A percentile compares a stretch with the other conserved stretches of the same genome.
phyloP scores from a whole-genome alignment of 805 yeast species.

The Alloascoidea hylecoeti region DNA sequence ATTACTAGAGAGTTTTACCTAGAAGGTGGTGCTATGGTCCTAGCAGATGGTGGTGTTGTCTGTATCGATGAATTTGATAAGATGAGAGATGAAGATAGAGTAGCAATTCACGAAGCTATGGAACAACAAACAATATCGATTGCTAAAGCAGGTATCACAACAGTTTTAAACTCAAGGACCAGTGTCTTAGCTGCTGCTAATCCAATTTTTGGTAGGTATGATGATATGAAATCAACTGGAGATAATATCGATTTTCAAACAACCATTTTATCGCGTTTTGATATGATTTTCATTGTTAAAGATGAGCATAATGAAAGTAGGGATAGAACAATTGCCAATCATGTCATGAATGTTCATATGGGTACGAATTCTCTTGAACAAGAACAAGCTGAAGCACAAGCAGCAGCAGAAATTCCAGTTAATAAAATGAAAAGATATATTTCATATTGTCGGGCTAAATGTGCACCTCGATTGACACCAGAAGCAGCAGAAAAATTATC shows the following conservation, averaged over 20 bases:
- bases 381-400: slow-evolving; percentile 35
- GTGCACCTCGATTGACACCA: slow-evolving; percentile 85
- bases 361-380: slow-evolving; percentile 37
- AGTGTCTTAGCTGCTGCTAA: slow-evolving; percentile 97
- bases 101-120: slow-evolving; percentile 99
- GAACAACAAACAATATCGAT: slow-evolving; percentile 98
- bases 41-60: slow-evolving; percentile 98
- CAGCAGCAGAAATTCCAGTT: slow-evolving; percentile 72
- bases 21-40: slow-evolving; percentile 99
- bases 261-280: slow-evolving; percentile 92
- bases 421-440: slow-evolving; percentile 86
- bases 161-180: slow-evolving; percentile 90
- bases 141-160: slow-evolving; percentile 98
- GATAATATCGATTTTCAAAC: slow-evolving; percentile 97
- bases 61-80: slow-evolving; percentile 99
- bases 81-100: slow-evolving; percentile 98
- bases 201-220: slow-evolving; percentile 94
- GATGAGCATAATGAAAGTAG: slow-evolving; percentile 84
- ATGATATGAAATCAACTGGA: slow-evolving; percentile 91
- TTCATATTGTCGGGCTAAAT: slow-evolving; percentile 75
- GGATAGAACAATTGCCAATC: slow-evolving; percentile 84
- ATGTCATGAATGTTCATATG: slow-evolving; percentile 90
- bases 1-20: slow-evolving; percentile 81
- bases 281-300: slow-evolving; percentile 94
- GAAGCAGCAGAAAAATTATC: slow-evolving; percentile 86